Conservation (phyloP, 148 eudicot genomes). For the Fagopyrum esculentum region DNA sequence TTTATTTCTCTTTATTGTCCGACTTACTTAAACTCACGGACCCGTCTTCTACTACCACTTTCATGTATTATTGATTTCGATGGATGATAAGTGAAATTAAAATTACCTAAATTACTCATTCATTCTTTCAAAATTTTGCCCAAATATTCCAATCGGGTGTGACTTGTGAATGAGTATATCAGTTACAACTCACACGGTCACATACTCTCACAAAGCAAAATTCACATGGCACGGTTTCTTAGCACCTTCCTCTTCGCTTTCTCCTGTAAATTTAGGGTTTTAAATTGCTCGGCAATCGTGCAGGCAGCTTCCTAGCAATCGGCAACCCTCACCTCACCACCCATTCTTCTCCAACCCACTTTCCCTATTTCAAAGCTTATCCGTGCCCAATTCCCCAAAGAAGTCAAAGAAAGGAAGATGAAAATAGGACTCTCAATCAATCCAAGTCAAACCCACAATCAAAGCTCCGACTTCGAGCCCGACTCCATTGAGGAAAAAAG, state of each 20-base stretch:
- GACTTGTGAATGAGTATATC: too few species aligned
- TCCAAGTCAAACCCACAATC: not conserved
- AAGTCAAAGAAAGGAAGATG: not conserved
- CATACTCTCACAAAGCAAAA: too few species aligned
- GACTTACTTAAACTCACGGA: too few species aligned
- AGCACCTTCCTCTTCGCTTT: not conserved
- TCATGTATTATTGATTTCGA: too few species aligned
- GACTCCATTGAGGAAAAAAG: conserved; percentile 4
- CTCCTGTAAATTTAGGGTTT: not conserved
- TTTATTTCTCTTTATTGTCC: too few species aligned
- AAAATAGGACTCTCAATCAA: not conserved
- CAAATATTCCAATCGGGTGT: too few species aligned
- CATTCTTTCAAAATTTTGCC: too few species aligned
- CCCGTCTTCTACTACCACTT: too few species aligned
- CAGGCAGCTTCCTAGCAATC: not conserved
- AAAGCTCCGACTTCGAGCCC: conserved; percentile 3
- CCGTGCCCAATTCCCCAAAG: not conserved
- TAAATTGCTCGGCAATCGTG: not conserved
- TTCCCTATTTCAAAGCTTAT: not conserved
- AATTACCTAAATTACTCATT: too few species aligned
- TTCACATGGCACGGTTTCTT: not conserved
- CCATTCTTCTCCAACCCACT: not conserved
- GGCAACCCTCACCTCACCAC: not conserved
- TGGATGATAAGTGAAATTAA: too few species aligned
- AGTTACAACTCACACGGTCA: too few species aligned